Evolutionary conservation across 2,329 filamentous ascomycete species (phyloP).

Genomic region (Magnaporthiopsis incrustans): DNA sequence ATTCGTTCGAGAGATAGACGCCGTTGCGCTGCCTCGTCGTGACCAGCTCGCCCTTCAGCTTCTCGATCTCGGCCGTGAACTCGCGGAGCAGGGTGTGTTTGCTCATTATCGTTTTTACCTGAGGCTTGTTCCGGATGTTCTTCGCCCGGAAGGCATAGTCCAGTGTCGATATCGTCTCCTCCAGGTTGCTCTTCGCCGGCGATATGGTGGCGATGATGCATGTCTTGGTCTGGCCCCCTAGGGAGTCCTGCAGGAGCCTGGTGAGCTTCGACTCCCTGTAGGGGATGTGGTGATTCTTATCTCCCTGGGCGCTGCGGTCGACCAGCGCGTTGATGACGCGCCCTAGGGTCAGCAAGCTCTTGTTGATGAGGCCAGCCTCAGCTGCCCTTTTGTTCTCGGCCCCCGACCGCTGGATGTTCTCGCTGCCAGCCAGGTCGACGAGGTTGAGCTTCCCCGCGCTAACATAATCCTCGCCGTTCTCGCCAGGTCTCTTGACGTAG

Average conservation of each 20-base stretch:
- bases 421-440: conserved; percentile 92
- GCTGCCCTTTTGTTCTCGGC: conserved; percentile 96
- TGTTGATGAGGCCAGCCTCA: conserved; percentile 96
- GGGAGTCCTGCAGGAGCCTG: conserved; percentile 86
- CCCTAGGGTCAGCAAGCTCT: conserved; percentile 87
- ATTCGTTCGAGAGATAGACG: conserved; percentile 83
- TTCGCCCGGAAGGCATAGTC: conserved; percentile 98
- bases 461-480: conserved; percentile 82
- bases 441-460: conserved; percentile 91
- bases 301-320: conserved; percentile 56
- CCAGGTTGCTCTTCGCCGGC: conserved; percentile 86
- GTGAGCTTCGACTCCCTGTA: conserved; percentile 93
- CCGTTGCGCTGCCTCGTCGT: conserved; percentile 89
- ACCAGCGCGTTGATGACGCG: conserved; percentile 97
- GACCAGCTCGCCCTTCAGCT: conserved; percentile 87
- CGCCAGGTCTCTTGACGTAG: conserved; percentile 72
- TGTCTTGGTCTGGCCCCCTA: conserved; percentile 92
- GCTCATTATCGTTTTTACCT: conserved; percentile 83
- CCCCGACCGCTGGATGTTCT: conserved; percentile 94
- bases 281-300: conserved; percentile 67
- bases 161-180: conserved; percentile 95
- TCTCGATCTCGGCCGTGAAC: conserved; percentile 88
- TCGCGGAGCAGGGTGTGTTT: conserved; percentile 90
- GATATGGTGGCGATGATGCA: conserved; percentile 98
- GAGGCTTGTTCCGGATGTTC: conserved; percentile 97